Percentiles rank a stretch among this genome's conserved stretches.
phyloP scores from a whole-genome alignment of 2,329 filamentous ascomycete species.

The Plenodomus lindquistii region DNA sequence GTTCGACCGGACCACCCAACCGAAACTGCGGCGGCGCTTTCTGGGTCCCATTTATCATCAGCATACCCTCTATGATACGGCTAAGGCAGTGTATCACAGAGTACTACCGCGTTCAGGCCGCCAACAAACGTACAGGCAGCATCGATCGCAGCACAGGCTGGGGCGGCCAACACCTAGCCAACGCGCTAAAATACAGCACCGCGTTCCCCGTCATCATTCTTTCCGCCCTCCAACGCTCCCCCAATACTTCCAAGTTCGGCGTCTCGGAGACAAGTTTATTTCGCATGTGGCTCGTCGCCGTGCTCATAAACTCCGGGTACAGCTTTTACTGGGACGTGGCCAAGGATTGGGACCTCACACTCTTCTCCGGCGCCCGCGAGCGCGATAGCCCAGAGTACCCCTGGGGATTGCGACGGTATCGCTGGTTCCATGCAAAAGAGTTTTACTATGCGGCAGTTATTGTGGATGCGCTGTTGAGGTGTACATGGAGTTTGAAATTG shows the following conservation, averaged over 20 bases:
- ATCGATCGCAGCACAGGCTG: conserved; percentile 60
- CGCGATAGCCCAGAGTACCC: conserved; percentile 68
- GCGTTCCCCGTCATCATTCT: conserved; percentile 91
- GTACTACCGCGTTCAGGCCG: conserved; percentile 71
- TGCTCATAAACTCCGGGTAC: conserved; percentile 83
- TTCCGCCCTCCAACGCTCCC: conserved; percentile 71
- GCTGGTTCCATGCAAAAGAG: conserved; percentile 71
- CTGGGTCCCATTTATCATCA: conserved; percentile 82
- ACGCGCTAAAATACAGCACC: conserved; percentile 92
- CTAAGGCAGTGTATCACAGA: conserved; percentile 91
- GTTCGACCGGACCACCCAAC: conserved; percentile 79
- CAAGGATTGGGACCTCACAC: conserved; percentile 93
- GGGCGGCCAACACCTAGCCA: conserved; percentile 87
- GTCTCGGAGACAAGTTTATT: conserved; percentile 61
- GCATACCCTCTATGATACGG: conserved; percentile 81
- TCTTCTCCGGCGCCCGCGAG: conserved; percentile 66
- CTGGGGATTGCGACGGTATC: conserved; percentile 74
- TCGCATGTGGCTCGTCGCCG: conserved; percentile 66
- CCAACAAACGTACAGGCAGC: conserved; percentile 45
- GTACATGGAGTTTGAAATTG: conserved; percentile 89
- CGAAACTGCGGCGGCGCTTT: conserved; percentile 78
- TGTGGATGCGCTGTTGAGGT: conserved; percentile 79
- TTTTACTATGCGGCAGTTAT: conserved; percentile 83
- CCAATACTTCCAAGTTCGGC: conserved; percentile 55
- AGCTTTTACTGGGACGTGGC: conserved; percentile 99